Base-by-base conservation (phyloP, 306 rosid species). In the Lotus japonicus region DNA sequence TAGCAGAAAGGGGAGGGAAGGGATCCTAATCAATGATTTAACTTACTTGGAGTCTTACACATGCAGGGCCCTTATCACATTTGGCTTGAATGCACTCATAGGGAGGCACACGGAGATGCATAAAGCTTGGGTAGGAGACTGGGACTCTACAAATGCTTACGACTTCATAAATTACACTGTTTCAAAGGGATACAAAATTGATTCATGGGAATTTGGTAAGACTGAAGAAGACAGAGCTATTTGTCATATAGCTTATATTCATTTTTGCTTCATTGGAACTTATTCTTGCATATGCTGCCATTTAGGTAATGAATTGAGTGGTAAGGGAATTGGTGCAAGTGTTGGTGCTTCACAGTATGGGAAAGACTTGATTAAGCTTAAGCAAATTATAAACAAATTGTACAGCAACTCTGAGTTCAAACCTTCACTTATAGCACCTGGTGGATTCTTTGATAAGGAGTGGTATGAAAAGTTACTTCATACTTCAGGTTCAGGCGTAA, bases 141-240 rank as follows among this genome's bases (percentile, higher is more conserved):
- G 99, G 99, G 92, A 90, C 80, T 19, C 86, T 56, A 73, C 74
- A 15, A 94, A 94, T 48, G 78, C 97, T 44, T 13, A 68, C 28
- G 85, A 81, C 76, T 87, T 94, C 10, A 85, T 94, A 53, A 84
- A 81, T 4, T 90, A 90, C 71, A 86, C 99, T 9, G 10, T 85
- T 70, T 86, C 92, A 5, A 88, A 84, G 76, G 85, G 92, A 73
- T 88, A 90, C 78, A 41, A 66, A 43, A 94, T 94, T 31, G 87
- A 85, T 76, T 90, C 99, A 13, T 94, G 97, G 97, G 99, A 94
- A 68, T 94, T 88, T 58, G 99, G 99, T 94, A 90, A 68, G 72
- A 79, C 53, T 35, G 18, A 33, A 58, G 64, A 72, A 58, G 64
- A 72, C 43, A 59, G 35, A 50, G 18, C 70, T 77, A 13, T 43